Conservation (phyloP, 495 filamentous ascomycete species). For the Neurospora terricola region DNA sequence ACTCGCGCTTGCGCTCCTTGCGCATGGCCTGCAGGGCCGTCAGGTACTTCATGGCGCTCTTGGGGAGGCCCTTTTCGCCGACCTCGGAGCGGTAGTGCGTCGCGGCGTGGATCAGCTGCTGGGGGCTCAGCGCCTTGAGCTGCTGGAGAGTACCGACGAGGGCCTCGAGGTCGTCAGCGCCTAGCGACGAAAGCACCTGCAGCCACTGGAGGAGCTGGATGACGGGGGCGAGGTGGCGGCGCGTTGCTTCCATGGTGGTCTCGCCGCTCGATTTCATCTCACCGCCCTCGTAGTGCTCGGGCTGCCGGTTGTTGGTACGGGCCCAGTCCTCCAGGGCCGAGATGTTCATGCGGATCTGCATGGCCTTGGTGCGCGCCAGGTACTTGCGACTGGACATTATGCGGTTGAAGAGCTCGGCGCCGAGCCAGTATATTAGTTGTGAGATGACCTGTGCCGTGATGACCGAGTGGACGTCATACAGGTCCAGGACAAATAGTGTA, state of each 20-base stretch:
- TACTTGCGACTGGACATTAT: slow-evolving; percentile 94
- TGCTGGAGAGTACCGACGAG: slow-evolving; percentile 80
- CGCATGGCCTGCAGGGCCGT: slow-evolving; percentile 60
- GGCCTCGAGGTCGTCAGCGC: slow-evolving; percentile 75
- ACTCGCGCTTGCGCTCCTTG: slow-evolving; percentile 36
- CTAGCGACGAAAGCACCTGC: slow-evolving; percentile 91
- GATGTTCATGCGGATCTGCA: slow-evolving; percentile 99
- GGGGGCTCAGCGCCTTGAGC: slow-evolving; percentile 69
- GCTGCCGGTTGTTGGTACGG: slow-evolving; percentile 79
- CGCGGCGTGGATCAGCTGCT: slow-evolving; percentile 85
- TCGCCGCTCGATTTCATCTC: slow-evolving; percentile 82
- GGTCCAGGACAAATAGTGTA: slow-evolving; percentile 91
- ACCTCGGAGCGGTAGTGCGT: slow-evolving; percentile 93
- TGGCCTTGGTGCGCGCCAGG: slow-evolving; percentile 91
- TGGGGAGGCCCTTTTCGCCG: slow-evolving; percentile 82
- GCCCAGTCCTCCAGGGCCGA: slow-evolving; percentile 96
- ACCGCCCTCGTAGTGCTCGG: slow-evolving; percentile 91
- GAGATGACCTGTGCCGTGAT: slow-evolving; percentile 87
- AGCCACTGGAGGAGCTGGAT: slow-evolving; percentile 97
- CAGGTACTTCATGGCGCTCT: slow-evolving; percentile 78
- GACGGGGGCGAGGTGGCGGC: slow-evolving; percentile 76
- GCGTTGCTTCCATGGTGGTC: slow-evolving; percentile 68
- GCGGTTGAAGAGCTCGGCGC: slow-evolving; percentile 94
- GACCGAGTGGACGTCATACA: slow-evolving; percentile 97
- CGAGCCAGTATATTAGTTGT: slow-evolving; percentile 93